A percentile compares a stretch with the other conserved stretches of the same genome.
Conservation (phyloP, 1,139 yeast genomes). For the Magnusiomyces starmeri region DNA sequence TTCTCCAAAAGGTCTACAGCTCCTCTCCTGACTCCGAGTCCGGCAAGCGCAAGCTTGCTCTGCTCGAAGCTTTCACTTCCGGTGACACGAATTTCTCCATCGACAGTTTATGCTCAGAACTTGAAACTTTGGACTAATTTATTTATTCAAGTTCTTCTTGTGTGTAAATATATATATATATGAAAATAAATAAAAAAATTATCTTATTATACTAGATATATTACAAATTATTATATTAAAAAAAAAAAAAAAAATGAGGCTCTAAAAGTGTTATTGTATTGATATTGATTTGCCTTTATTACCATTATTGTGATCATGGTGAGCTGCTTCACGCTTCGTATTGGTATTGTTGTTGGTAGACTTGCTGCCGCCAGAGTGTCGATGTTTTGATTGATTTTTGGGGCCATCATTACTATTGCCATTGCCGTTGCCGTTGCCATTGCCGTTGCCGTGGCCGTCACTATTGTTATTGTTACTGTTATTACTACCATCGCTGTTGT, state of each 20-base stretch:
- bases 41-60: conserved; percentile 43
- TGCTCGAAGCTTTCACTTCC: conserved; percentile 59
- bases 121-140: conserved; percentile 56
- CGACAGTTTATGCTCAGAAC: conserved; percentile 59
- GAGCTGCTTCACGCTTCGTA: conserved; percentile 38
- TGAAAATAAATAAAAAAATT: too few species aligned
- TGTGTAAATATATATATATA: too few species aligned
- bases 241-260: background rate
- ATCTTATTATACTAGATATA: background rate
- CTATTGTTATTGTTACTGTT: conserved; percentile 47
- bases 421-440: conserved; percentile 54
- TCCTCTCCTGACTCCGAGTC: conserved; percentile 41
- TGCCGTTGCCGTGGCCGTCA: conserved; percentile 59
- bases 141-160: background rate
- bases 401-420: conserved; percentile 26
- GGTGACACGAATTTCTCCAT: conserved; percentile 61
- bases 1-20: conserved; percentile 85
- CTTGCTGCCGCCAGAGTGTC: conserved; percentile 39
- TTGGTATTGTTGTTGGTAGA: conserved; percentile 51
- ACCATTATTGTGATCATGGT: conserved; percentile 24
- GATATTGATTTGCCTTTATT: background rate
- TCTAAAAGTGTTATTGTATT: background rate
- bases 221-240: background rate
- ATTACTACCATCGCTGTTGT: background rate
- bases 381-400: conserved; percentile 13